These are phyloP conservation scores for Aspergillus awamori DNA, from an alignment of 2,329 filamentous ascomycete species.

Conservation along the genomic window DNA sequence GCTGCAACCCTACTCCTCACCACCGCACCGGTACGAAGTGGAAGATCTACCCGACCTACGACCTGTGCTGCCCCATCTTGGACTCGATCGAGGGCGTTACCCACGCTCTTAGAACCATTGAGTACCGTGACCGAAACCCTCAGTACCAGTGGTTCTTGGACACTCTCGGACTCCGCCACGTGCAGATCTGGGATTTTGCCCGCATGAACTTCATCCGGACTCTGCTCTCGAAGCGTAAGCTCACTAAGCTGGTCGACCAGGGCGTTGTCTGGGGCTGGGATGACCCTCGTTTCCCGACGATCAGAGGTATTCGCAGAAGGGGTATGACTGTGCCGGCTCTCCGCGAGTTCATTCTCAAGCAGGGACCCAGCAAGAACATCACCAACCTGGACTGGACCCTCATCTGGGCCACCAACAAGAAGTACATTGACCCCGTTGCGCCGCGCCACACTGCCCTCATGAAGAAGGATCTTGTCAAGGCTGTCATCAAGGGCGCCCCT, in stretches of 20 bases:
- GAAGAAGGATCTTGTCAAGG: constrained; percentile 70
- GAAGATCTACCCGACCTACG: constrained; percentile 70
- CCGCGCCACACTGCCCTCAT: constrained; percentile 74
- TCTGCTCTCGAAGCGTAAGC: constrained; percentile 55
- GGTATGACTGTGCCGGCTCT: constrained; percentile 54
- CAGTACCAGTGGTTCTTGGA: constrained; percentile 57
- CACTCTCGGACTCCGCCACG: constrained; percentile 48
- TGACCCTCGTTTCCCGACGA: constrained; percentile 55
- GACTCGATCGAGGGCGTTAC: constrained; percentile 66
- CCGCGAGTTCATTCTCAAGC: constrained; percentile 55
- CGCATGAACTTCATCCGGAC: constrained; percentile 57
- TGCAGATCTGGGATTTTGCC: constrained; percentile 56
- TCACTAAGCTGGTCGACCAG: constrained; percentile 54
- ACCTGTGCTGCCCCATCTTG: constrained; percentile 66
- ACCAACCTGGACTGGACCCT: constrained; percentile 54
- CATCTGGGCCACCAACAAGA: constrained; percentile 68
- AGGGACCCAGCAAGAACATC: constrained; percentile 53
- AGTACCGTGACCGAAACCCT: constrained; percentile 57
- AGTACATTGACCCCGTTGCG: constrained; percentile 76
- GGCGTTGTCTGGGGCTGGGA: constrained; percentile 56
- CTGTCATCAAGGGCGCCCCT: constrained; percentile 68
- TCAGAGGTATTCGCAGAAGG: constrained; percentile 53
- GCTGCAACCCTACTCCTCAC: constrained; percentile 73
- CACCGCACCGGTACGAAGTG: constrained; percentile 66
- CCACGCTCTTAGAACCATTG: constrained; percentile 66